phyloP scores from a whole-genome alignment of 108 stramenopile genomes.

The Cyclostephanos tholiformis region DNA sequence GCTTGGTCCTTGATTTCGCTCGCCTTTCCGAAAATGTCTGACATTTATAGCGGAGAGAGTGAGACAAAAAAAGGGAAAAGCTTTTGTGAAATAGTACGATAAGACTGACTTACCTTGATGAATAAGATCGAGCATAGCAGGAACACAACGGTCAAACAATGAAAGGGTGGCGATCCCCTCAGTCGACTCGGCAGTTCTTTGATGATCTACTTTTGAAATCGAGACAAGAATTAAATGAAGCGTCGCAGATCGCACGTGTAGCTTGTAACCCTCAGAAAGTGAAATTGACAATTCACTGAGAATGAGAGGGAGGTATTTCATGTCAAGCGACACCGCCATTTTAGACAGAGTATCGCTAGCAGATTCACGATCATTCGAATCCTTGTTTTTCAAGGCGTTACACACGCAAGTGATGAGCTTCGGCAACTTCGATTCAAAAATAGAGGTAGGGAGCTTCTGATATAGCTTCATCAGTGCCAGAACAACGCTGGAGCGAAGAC shows the following conservation, averaged over 20 bases:
- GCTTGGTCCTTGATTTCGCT: conserved; percentile 82
- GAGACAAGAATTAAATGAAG: conserved; percentile 82
- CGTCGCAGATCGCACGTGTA: conserved; percentile 85
- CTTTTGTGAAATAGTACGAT: too few relatives aligned
- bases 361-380: conserved; percentile 84
- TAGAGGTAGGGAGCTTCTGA: conserved; percentile 77
- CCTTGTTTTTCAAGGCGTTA: conserved; percentile 81
- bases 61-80: background rate
- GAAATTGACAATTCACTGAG: conserved; percentile 79
- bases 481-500: conserved; percentile 83
- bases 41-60: background rate
- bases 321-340: conserved; percentile 76
- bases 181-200: conserved; percentile 2
- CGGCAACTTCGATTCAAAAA: conserved; percentile 77
- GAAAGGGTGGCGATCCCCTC: conserved; percentile 13
- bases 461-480: conserved; percentile 91
- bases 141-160: conserved; percentile 68
- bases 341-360: conserved; percentile 86
- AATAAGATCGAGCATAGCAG: conserved; percentile 83
- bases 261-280: conserved; percentile 91
- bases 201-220: conserved; percentile 50
- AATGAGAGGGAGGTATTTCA: conserved; percentile 78
- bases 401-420: conserved; percentile 84
- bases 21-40: conserved; percentile 82
- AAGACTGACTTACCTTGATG: conserved; percentile 48